Evolutionary conservation across 306 rosid species (phyloP).

Genomic region (Fragaria nilgerrensis): DNA sequence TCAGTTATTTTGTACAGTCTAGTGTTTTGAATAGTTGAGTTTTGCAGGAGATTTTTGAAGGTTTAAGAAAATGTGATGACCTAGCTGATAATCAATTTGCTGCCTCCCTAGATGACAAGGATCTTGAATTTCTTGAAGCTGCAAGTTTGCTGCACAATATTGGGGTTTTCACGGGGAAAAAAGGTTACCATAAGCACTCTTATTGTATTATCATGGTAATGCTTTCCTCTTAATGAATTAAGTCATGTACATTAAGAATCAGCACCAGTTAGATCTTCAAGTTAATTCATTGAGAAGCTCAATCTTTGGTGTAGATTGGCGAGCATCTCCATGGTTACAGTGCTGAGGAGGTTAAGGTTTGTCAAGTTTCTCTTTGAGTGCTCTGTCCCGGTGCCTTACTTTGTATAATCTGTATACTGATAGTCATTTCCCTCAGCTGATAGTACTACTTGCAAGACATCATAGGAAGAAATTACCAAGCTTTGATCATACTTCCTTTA

Average conservation of each 20-base stretch:
- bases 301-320: slow-evolving; percentile 24
- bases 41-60: slow-evolving; percentile 37
- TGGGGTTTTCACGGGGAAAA: slow-evolving; percentile 32
- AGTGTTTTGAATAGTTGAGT: slow-evolving; percentile 11
- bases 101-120: slow-evolving; percentile 26
- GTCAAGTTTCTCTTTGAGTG: slow-evolving; percentile 3
- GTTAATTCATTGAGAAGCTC: background rate
- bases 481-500: slow-evolving; percentile 23
- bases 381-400: slow-evolving; percentile 4
- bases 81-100: slow-evolving; percentile 10
- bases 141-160: slow-evolving; percentile 40
- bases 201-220: slow-evolving; percentile 30
- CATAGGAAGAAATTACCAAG: slow-evolving; percentile 41
- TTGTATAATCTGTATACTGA: slow-evolving; percentile 9
- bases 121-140: slow-evolving; percentile 43
- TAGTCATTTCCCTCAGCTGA: slow-evolving; percentile 26
- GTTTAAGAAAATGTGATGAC: slow-evolving; percentile 26
- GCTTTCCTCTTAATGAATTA: background rate
- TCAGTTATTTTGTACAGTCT: background rate
- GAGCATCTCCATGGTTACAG: slow-evolving; percentile 28
- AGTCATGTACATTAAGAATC: background rate
- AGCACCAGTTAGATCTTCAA: background rate
- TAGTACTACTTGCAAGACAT: slow-evolving; percentile 36
- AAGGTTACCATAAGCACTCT: slow-evolving; percentile 40
- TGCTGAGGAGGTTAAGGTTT: slow-evolving; percentile 41